These are phyloP conservation scores for Hymenoscyphus scutula DNA, from an alignment of 2,329 filamentous ascomycete species.

Conservation along the genomic window DNA sequence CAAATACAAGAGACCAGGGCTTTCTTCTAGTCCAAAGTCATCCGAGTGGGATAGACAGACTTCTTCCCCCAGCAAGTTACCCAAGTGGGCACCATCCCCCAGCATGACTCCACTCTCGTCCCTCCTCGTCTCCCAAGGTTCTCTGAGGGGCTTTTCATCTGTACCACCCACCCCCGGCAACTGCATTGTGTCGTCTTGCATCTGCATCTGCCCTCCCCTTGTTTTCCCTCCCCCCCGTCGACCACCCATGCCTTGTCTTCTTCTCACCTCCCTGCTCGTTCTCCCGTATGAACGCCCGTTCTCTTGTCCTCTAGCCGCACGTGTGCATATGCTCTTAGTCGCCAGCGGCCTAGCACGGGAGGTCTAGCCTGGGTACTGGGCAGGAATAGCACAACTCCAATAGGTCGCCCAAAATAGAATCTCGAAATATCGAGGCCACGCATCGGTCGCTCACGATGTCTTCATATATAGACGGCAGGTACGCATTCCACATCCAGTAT, in stretches of 20 bases:
- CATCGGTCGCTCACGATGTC: conserved; percentile 13
- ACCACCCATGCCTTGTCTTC: conserved; percentile 16
- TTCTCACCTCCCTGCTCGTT: conserved; percentile 6
- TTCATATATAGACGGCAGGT: conserved; percentile 33
- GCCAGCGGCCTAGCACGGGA: conserved; percentile 25
- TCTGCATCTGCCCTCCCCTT: conserved; percentile 14
- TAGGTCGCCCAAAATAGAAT: conserved; percentile 44
- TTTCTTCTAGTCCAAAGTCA: not conserved
- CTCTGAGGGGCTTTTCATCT: conserved; percentile 13
- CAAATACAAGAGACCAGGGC: not conserved
- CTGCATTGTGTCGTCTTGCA: conserved; percentile 11
- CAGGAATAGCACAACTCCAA: conserved; percentile 39
- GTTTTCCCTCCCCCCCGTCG: conserved; percentile 11
- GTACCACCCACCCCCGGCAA: conserved; percentile 16
- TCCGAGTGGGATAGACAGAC: not conserved
- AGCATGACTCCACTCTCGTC: not conserved
- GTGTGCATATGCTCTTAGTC: conserved; percentile 31
- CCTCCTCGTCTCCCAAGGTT: not conserved
- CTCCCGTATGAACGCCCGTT: conserved; percentile 13
- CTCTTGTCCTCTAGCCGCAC: conserved; percentile 28
- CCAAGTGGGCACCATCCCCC: not conserved
- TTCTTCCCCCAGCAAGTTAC: not conserved
- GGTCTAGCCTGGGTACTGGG: conserved; percentile 26
- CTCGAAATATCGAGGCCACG: conserved; percentile 36
- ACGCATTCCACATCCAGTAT: conserved; percentile 25